Evolutionary conservation across 345 rosid species (phyloP).

Genomic region (Stellera chamaejasme): DNA sequence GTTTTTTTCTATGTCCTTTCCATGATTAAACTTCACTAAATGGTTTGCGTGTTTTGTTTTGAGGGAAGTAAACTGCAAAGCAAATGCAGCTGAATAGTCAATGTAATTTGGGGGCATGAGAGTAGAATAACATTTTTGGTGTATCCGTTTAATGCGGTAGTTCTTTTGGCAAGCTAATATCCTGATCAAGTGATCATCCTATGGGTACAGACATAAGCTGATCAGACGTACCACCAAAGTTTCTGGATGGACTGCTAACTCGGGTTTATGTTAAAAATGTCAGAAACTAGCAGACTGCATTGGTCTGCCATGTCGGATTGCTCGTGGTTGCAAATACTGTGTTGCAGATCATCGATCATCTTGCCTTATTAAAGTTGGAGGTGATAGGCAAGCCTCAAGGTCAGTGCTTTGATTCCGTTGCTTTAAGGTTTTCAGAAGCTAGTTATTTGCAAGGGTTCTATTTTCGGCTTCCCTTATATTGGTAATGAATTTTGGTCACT

Average conservation of each 20-base stretch:
- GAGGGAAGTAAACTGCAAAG: not conserved
- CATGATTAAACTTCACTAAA: not conserved
- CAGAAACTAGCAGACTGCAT: constrained; percentile 95
- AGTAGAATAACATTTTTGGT: not conserved
- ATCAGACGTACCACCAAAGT: not conserved
- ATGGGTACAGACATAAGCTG: not conserved
- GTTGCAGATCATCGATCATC: constrained; percentile 75
- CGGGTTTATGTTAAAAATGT: constrained; percentile 15
- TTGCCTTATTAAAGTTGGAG: constrained; percentile 87
- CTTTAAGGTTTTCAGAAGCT: too few relatives aligned
- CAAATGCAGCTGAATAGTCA: too few relatives aligned
- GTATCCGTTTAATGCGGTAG: not conserved
- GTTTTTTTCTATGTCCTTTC: too few relatives aligned
- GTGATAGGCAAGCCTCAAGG: constrained; percentile 66
- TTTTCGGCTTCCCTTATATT: too few relatives aligned
- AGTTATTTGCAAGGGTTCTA: too few relatives aligned
- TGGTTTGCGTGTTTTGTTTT: not conserved
- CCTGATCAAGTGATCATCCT: constrained; percentile 12
- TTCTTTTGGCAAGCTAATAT: not conserved
- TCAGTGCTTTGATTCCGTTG: constrained; percentile 13
- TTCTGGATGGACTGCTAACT: constrained; percentile 5
- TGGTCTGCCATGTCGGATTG: constrained; percentile 97
- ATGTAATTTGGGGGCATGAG: not conserved
- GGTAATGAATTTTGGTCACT: constrained; percentile 6
- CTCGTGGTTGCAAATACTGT: constrained; percentile 91